A percentile compares a stretch with the other conserved stretches of the same genome.
phyloP scores from a whole-genome alignment of 2,329 filamentous ascomycete species.

The Aspergillus sp. region DNA sequence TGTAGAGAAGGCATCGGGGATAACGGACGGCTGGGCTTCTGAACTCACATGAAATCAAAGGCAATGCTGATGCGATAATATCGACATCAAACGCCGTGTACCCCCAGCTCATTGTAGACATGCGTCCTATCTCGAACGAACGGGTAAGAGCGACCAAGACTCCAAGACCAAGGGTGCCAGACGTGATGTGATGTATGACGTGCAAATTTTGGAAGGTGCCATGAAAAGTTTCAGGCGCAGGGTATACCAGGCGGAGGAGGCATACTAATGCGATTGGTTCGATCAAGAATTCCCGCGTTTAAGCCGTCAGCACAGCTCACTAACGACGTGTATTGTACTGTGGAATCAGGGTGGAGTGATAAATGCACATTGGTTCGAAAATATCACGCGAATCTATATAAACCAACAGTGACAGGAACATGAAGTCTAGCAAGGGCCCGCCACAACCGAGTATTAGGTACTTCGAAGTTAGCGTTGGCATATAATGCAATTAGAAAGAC shows the following conservation, averaged over 20 bases:
- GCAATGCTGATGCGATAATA: background rate
- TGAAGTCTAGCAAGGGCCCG: no score
- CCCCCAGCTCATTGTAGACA: background rate
- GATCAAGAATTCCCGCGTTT: no score
- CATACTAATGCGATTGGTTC: background rate
- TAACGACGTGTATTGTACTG: background rate
- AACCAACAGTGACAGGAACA: no score
- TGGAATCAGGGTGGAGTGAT: background rate
- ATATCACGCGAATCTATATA: no score
- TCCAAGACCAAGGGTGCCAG: background rate
- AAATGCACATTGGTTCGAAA: no score
- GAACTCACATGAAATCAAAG: background rate
- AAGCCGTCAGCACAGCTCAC: background rate
- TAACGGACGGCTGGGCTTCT: background rate
- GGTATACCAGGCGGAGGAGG: background rate
- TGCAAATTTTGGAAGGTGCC: background rate
- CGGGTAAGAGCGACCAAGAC: constrained; percentile 1
- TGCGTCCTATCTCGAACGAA: background rate
- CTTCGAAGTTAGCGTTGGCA: no score
- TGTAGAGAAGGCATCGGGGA: background rate
- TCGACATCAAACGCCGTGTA: background rate
- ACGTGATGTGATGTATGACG: background rate
- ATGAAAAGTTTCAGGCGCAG: background rate
- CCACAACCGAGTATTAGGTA: no score
- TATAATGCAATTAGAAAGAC: no score